Conservation (phyloP, 2,329 filamentous ascomycete genomes). For the Hypocrella siamensis region DNA sequence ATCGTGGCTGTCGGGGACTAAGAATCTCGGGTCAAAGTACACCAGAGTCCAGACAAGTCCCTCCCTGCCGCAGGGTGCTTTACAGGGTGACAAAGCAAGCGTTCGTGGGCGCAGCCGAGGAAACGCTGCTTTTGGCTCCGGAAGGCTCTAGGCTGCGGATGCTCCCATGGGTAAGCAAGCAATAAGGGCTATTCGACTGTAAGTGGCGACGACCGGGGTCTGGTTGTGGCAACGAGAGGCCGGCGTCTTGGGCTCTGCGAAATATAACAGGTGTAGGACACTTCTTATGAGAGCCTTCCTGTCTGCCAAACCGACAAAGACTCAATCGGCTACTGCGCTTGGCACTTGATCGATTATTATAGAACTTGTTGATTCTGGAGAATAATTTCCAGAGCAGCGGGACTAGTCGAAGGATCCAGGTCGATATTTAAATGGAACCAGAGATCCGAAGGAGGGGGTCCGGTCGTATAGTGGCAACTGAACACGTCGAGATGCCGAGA, state of each 20-base stretch:
- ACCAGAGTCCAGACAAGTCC: no score
- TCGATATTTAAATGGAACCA: slow-evolving; percentile 6
- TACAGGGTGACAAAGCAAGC: background rate
- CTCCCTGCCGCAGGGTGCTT: no score
- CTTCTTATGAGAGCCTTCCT: slow-evolving; percentile 1
- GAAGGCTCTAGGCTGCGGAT: slow-evolving; percentile 2
- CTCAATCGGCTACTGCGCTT: background rate
- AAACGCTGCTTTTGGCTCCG: slow-evolving; percentile 1
- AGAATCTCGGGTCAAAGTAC: no score
- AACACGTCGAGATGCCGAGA: slow-evolving; percentile 4
- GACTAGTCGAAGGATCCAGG: slow-evolving; percentile 5
- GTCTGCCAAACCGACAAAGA: background rate
- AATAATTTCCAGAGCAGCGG: background rate
- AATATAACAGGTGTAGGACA: slow-evolving; percentile 3
- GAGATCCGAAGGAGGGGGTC: background rate
- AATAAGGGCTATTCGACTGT: slow-evolving; percentile 1
- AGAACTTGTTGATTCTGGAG: background rate
- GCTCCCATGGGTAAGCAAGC: slow-evolving; percentile 1
- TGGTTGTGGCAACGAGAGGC: slow-evolving; percentile 2
- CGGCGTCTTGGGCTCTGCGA: slow-evolving; percentile 1
- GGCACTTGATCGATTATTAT: background rate
- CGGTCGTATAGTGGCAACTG: slow-evolving; percentile 4
- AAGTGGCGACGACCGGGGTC: slow-evolving; percentile 6
- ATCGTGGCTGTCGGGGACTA: slow-evolving; percentile 3
- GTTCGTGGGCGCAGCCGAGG: slow-evolving; percentile 1